Evolutionary conservation across 345 rosid species (phyloP), one percentile per base, ranked within the genome.

Genomic region (Erucastrum elatum): DNA sequence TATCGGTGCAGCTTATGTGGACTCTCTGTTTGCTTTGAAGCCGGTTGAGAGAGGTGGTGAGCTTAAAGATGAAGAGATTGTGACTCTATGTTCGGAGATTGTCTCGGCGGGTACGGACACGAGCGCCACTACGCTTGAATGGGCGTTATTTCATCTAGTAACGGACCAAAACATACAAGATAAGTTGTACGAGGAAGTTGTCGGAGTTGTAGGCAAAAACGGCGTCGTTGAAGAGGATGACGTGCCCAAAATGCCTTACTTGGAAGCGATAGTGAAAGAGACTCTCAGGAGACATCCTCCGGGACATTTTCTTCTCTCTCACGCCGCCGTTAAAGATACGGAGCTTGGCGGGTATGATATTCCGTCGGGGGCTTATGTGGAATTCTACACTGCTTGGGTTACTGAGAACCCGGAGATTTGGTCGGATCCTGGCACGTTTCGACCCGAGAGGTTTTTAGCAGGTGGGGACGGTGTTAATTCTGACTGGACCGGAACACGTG

Each of bases 201-300:
- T 86, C 11, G 87, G 49, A 2, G 46, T 59, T 4, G 91, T 86
- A 0, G 98, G 98, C 1, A 85, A 85, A 86, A 75, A 81, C 60
- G 85, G 88, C 2, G 65, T 81, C 34, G 87, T 90, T 15, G 71
- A 76, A 21, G 98, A 94, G 75, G 94, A 90, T 29, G 88, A 94
- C 73, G 86, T 85, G 34, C 91, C 89, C 63, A 86, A 88, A 61
- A 84, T 94, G 96, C 77, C 83, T 3, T 92, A 85, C 62, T 90
- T 94, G 7, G 85, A 82, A 0, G 94, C 98, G 0, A 87, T 94
- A 1, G 85, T 94, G 30, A 92, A 89, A 68, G 98, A 94, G 81
- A 94, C 98, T 59, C 80, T 94, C 85, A 87, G 98, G 56, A 87
- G 97, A 30, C 98, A 94, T 84, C 98, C 98, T 0, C 98, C 98